phyloP scores from a whole-genome alignment of 176 grass and related monocot species.

The Aegilops sharonensis region DNA sequence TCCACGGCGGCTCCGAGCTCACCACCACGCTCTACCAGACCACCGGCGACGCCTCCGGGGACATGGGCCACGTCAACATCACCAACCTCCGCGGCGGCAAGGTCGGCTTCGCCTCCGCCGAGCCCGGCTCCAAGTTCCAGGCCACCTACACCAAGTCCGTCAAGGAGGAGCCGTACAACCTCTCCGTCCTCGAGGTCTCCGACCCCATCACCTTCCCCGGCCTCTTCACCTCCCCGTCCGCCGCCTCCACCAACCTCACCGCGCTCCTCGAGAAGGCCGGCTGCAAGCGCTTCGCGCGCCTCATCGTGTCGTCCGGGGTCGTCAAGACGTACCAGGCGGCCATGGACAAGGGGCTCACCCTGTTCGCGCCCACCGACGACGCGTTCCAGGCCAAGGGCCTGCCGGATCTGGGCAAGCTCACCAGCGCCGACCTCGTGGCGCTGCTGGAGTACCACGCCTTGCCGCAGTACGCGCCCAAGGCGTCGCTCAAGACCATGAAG shows the following conservation, averaged over 20 bases:
- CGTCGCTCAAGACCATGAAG: conserved; percentile 72
- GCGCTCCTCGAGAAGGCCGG: conserved; percentile 89
- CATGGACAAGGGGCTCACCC: conserved; percentile 89
- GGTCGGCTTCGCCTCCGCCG: conserved; percentile 80
- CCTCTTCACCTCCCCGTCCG: conserved; percentile 58
- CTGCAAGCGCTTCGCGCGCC: conserved; percentile 81
- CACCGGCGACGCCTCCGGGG: conserved; percentile 71
- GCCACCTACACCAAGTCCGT: conserved; percentile 79
- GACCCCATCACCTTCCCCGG: conserved; percentile 84
- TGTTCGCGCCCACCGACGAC: conserved; percentile 91
- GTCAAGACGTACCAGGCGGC: conserved; percentile 77
- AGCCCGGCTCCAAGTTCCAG: conserved; percentile 70
- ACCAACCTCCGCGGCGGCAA: conserved; percentile 87
- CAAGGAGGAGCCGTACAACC: conserved; percentile 73
- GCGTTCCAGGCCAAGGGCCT: conserved; percentile 73
- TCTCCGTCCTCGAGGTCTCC: conserved; percentile 90
- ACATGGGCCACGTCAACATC: conserved; percentile 97
- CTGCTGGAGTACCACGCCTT: conserved; percentile 93
- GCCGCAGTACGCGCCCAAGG: conserved; percentile 84
- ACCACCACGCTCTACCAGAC: conserved; percentile 94
- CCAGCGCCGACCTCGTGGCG: conserved; percentile 76
- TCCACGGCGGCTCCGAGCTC: conserved; percentile 67
- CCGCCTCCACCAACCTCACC: conserved; percentile 68
- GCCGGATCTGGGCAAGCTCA: conserved; percentile 73
- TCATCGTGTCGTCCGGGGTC: conserved; percentile 74